These are phyloP conservation scores for Mycena vitilis DNA, from an alignment of 768 basidiomycete species.

Conservation along the genomic window DNA sequence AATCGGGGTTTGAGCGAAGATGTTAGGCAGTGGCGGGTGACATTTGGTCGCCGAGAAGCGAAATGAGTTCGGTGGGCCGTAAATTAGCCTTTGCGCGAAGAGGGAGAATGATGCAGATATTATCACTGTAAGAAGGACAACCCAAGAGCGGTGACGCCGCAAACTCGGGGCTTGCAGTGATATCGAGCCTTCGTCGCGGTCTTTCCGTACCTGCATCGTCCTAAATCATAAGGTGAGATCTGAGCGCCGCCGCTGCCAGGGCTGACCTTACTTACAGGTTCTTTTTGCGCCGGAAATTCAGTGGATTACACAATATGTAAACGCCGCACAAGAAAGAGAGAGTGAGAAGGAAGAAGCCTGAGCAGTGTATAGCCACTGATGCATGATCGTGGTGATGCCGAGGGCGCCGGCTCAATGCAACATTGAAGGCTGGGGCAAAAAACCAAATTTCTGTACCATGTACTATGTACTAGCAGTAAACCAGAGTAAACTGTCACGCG, in stretches of 20 bases:
- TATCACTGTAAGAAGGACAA: conserved; percentile 12
- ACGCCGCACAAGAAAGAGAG: too few species aligned
- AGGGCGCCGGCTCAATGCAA: too few species aligned
- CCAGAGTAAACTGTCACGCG: too few species aligned
- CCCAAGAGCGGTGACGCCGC: conserved; percentile 5
- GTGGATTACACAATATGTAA: too few species aligned
- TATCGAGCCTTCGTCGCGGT: neutral
- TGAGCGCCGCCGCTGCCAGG: neutral
- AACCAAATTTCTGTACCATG: neutral
- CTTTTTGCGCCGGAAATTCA: too few species aligned
- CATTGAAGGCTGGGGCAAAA: neutral
- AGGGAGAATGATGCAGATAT: conserved; percentile 16
- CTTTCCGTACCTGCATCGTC: neutral
- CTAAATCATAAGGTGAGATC: neutral
- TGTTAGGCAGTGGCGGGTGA: conserved; percentile 28
- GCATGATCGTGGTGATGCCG: too few species aligned
- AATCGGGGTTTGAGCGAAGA: conserved; percentile 24
- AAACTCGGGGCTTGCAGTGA: neutral
- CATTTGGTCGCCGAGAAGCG: conserved; percentile 9
- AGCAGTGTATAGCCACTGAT: too few species aligned
- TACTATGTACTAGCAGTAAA: too few species aligned
- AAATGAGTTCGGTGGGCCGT: too few species aligned
- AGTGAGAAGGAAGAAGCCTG: too few species aligned
- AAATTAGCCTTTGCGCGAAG: conserved; percentile 6
- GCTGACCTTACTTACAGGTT: too few species aligned